Base-by-base conservation (phyloP, 2,329 filamentous ascomycete genomes). In the Colletotrichum acutatum region DNA sequence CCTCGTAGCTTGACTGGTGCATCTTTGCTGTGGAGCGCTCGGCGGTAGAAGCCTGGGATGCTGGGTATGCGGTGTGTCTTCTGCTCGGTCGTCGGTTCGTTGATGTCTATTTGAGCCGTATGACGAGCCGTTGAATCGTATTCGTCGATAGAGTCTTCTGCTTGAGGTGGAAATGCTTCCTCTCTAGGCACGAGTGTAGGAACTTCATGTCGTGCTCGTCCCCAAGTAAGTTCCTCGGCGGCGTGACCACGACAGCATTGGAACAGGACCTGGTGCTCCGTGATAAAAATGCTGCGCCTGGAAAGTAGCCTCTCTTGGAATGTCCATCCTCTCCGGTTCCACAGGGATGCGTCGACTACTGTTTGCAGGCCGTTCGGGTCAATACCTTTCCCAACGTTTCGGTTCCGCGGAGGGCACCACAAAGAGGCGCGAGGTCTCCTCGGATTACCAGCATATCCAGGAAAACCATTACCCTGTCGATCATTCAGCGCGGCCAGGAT, bases 401-500 rank as follows among this genome's bases (percentile, higher is more conserved):
- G 53, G 12, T 42, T 66, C 16, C 57, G 32, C n/a, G 68, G 54
- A 16, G 68, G 68, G 4, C 58, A 64, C 64, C 57, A 68, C 1
- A 68, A 28, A 5, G 64, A 71, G n/a, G 63, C 64, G 30, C 68
- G 37, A 16, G 56, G 16, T n/a, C n/a, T 42, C 49, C 56, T 67
- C 4, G 30, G 16, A 6, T 57, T 42, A 3, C 42, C 57, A 6
- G 26, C 26, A 26, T 68, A 71, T 14, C 68, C 63, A 8, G 64
- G 63, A 34, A 66, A 28, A 4, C 68, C 64, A 14, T 30, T 54
- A 1, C 68, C 56, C 8, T 81, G 74, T 6, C 81, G 80, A 56
- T 83, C 81, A 8, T 83, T 81, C 22, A 82, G 75, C 1, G 83
- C 84, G 1, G 83, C 83, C 37, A 85, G 79, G 7, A 87, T 82